Percentiles rank a stretch among this genome's conserved stretches.
Evolutionary conservation across 768 basidiomycete genomes (phyloP).

Genomic region (Podaxis sp.): DNA sequence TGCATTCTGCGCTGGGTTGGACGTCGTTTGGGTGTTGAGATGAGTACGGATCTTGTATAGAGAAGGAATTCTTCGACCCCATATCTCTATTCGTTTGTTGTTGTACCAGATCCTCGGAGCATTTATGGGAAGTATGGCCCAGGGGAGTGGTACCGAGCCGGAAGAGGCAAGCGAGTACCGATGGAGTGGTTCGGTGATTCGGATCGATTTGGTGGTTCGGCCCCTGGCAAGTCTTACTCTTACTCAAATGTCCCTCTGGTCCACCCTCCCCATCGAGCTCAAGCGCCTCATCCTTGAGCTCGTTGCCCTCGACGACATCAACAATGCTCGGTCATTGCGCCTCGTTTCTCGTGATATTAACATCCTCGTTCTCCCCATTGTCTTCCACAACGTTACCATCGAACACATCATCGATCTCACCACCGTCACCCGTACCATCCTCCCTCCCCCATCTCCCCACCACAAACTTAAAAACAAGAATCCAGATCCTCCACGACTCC

Average conservation of each 20-base stretch:
- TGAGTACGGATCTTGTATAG: background rate
- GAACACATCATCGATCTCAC: slow-evolving; percentile 26
- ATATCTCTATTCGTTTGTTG: background rate
- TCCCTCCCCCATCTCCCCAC: slow-evolving; percentile 26
- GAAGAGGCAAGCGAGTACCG: background rate
- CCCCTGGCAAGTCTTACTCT: background rate
- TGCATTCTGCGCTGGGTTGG: background rate
- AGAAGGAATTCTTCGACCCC: background rate
- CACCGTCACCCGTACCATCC: slow-evolving; percentile 29
- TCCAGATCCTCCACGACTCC: slow-evolving; percentile 29
- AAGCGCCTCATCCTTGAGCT: slow-evolving; percentile 32
- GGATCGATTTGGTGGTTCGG: slow-evolving; percentile 16
- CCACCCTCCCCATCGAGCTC: slow-evolving; percentile 32
- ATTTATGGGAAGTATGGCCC: slow-evolving; percentile 5
- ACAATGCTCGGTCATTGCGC: slow-evolving; percentile 29
- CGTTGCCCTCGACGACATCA: slow-evolving; percentile 24
- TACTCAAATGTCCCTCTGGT: slow-evolving; percentile 25
- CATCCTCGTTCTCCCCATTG: slow-evolving; percentile 32
- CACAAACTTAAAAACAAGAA: slow-evolving; percentile 26
- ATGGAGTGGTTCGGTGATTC: slow-evolving; percentile 4
- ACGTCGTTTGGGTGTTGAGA: background rate
- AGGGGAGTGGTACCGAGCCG: background rate
- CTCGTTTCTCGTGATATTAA: slow-evolving; percentile 34
- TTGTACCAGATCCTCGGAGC: slow-evolving; percentile 4
- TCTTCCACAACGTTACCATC: slow-evolving; percentile 31